phyloP scores from a whole-genome alignment of 2,329 filamentous ascomycete genomes.

The Zymoseptoria ardabiliae region DNA sequence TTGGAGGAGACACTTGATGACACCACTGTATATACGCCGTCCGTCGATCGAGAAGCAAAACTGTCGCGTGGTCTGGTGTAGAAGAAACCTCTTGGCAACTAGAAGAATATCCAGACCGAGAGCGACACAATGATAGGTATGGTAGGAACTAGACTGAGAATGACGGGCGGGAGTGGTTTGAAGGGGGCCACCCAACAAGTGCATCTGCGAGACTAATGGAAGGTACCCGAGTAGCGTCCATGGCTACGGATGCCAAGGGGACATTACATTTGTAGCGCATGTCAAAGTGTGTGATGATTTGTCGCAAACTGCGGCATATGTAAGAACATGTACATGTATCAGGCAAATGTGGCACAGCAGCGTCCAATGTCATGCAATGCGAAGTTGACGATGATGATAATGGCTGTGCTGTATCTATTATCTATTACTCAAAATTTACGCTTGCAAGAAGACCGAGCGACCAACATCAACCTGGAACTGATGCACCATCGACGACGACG shows the following conservation, averaged over 20 bases:
- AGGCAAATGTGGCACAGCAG: neutral
- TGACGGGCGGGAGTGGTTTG: no score
- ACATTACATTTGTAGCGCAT: neutral
- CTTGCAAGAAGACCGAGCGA: no score
- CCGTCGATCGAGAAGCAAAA: neutral
- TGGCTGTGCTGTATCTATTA: no score
- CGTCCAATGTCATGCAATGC: neutral
- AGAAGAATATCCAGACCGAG: neutral
- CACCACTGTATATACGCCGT: no score
- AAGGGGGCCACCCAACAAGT: no score
- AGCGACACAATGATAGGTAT: neutral
- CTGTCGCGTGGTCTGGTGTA: neutral
- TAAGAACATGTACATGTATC: neutral
- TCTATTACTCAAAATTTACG: no score
- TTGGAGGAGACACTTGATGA: no score
- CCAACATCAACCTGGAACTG: no score
- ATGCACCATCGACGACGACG: no score
- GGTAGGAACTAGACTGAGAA: no score
- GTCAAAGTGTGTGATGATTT: neutral
- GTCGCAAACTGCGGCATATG: neutral
- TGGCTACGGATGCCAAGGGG: neutral
- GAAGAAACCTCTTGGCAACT: neutral
- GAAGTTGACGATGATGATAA: neutral
- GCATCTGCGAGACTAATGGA: no score
- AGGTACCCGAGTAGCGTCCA: neutral